phyloP scores from a whole-genome alignment of 805 yeast genomes.

The Maudiozyma bulderi region DNA sequence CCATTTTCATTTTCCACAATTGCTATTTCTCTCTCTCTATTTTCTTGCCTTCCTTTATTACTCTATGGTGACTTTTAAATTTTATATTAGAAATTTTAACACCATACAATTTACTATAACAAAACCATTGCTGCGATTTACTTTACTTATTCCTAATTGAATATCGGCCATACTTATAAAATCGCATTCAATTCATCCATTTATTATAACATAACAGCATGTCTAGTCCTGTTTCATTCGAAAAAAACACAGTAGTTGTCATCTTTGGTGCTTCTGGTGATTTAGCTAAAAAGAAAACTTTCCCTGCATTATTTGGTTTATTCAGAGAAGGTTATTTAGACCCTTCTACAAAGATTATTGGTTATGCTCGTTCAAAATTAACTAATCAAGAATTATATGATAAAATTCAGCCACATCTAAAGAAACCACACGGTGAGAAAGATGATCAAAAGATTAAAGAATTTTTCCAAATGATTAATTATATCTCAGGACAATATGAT shows the following conservation, averaged over 20 bases:
- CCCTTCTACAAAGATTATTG: slow-evolving; percentile 59
- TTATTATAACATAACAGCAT: background rate
- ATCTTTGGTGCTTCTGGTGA: slow-evolving; percentile 96
- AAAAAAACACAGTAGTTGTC: slow-evolving; percentile 58
- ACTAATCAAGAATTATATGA: slow-evolving; percentile 53
- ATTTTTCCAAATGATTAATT: slow-evolving; percentile 56
- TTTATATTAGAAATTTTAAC: too few relatives aligned
- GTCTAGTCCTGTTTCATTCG: slow-evolving; percentile 34
- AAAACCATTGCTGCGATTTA: too few relatives aligned
- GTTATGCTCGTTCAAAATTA: slow-evolving; percentile 83
- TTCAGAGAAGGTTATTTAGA: slow-evolving; percentile 72
- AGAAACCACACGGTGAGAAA: slow-evolving; percentile 37
- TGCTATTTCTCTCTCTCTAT: too few relatives aligned
- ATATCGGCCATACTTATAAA: too few relatives aligned
- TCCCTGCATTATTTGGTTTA: slow-evolving; percentile 74
- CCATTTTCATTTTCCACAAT: too few relatives aligned
- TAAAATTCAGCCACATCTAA: slow-evolving; percentile 56
- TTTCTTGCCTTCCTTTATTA: too few relatives aligned
- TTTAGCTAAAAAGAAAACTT: slow-evolving; percentile 88
- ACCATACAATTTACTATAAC: too few relatives aligned
- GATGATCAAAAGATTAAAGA: slow-evolving; percentile 40
- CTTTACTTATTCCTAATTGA: too few relatives aligned
- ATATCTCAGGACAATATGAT: slow-evolving; percentile 75
- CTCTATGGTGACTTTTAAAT: too few relatives aligned
- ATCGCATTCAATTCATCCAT: too few relatives aligned